Base-by-base conservation (phyloP, 257 asterid genomes). In the Craterostigma plantagineum region DNA sequence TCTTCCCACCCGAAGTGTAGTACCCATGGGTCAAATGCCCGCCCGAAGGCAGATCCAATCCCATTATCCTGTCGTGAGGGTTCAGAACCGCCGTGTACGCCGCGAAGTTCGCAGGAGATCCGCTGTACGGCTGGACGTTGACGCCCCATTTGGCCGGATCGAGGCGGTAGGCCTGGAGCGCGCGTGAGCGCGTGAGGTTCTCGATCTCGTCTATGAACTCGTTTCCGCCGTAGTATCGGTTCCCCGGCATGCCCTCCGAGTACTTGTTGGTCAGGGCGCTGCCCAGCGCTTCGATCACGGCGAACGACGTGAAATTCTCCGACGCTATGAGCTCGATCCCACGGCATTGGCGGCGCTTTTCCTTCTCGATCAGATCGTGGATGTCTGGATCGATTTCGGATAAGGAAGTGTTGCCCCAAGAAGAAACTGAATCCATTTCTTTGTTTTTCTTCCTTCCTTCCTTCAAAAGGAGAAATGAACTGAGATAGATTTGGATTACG, bases 21-120 rank as follows among this genome's bases (percentile, higher is more conserved):
- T 80, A 81, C 12, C 94, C 92, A 60, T 81, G 94, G 1, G 94
- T 77, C 54, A 81, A 58, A 49, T 81, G 94, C 0, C 92, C 94
- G 13, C 92, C 92, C 4, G 91, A 78, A 1, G 94, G 94, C 61
- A 81, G 61, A 68, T 81, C 94, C 15, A 77, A 72, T 5, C 86
- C 94, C 87, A 81, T 81, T 36, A 77, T 77, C 51, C 94, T 56
- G 36, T 81, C 92, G 49, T 77, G 91, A 11, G 86, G 93, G 54
- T 70, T 73, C 48, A 81, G 69, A 16, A 81, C 71, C 15, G 91
- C 91, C 2, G 93, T 81, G 38, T 81, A 81, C 17, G 90, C 86
- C 14, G 84, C 85, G 55, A 81, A 81, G 46, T 81, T 81, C 7
- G 91, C 86, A 0, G 93, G 81, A 10, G 81, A 68, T 10, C 81